Evolutionary conservation across 805 yeast genomes (phyloP), one percentile per base, ranked within the genome.

Genomic region (Yarrowia yakushimensis): DNA sequence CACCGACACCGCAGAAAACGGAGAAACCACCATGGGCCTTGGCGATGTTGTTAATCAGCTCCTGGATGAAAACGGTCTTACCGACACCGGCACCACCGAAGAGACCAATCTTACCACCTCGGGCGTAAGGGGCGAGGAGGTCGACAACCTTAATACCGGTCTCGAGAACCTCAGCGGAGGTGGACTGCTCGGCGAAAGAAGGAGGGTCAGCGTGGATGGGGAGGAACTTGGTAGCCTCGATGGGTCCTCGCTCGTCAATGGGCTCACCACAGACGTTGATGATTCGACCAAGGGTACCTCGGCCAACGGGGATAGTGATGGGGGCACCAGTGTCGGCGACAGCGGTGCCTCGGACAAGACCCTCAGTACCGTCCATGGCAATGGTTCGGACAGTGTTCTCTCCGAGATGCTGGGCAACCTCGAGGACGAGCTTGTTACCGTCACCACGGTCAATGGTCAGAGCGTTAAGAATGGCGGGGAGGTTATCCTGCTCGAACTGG

Each of bases 81-180:
- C 99, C 99, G 89, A 93, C 99, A 93, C 99, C 99, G 81, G 99
- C 99, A 93, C 99, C 99, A 85, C 99, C 99, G 88, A 93, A 93
- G 77, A 93, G 87, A 87, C 99, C 99, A 90, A 93, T 93, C 87
- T 93, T 93, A 90, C 99, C 99, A 90, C 99, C 99, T 90, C 97
- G 91, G 78, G 99, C 98, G 85, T 93, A 93, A 73, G 99, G 99
- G 73, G 99, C 99, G 72, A 93, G 86, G 77, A 93, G 85, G 79
- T 93, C 99, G 82, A 93, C 99, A 80, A 93, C 99, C 86, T 93
- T 93, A 79, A 93, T 93, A 90, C 99, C 97, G 70, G 99, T 93
- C 84, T 92, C 99, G 77, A 94, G 86, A 74, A 94, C 92, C 85
- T 94, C 98, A 69, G 99, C 98, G 71, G 86, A 81, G 73, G 99